A percentile compares a stretch with the other conserved stretches of the same genome.
Conservation (phyloP, 1,284 basidiomycete genomes). For the Agaricales sp. region DNA sequence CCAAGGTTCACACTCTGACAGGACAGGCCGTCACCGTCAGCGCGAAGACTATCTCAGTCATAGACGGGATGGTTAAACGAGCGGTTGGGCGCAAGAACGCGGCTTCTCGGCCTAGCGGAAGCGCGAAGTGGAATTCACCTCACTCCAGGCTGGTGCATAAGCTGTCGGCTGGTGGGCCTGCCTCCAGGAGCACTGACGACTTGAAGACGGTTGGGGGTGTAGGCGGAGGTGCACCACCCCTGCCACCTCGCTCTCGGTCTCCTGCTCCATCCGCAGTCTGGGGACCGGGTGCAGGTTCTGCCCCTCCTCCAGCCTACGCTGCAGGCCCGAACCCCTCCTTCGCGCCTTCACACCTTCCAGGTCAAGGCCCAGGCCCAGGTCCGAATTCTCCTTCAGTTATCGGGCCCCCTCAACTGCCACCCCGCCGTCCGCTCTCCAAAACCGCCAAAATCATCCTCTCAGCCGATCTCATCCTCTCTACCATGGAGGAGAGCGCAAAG, state of each 20-base stretch:
- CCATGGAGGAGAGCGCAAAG: slow-evolving; percentile 55
- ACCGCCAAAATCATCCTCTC: slow-evolving; percentile 50
- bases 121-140: not conserved
- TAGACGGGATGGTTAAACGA: slow-evolving; percentile 50
- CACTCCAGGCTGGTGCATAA: not conserved
- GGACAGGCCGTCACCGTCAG: slow-evolving; percentile 61
- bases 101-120: slow-evolving; percentile 1
- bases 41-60: slow-evolving; percentile 47
- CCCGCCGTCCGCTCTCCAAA: slow-evolving; percentile 19
- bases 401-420: slow-evolving; percentile 17
- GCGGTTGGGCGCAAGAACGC: slow-evolving; percentile 31
- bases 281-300: slow-evolving; percentile 7
- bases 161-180: too few relatives aligned
- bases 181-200: too few relatives aligned
- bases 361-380: slow-evolving; percentile 5
- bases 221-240: slow-evolving; percentile 10
- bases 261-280: slow-evolving; percentile 16
- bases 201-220: not conserved
- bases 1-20: slow-evolving; percentile 51
- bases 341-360: slow-evolving; percentile 17
- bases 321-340: too few relatives aligned
- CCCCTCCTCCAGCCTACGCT: slow-evolving; percentile 12
- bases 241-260: slow-evolving; percentile 13
- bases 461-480: slow-evolving; percentile 64
- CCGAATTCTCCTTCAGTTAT: slow-evolving; percentile 2